A percentile compares a stretch with the other conserved stretches of the same genome.
Conservation (phyloP, 352 stramenopile genomes). For the Pythium sp. region DNA sequence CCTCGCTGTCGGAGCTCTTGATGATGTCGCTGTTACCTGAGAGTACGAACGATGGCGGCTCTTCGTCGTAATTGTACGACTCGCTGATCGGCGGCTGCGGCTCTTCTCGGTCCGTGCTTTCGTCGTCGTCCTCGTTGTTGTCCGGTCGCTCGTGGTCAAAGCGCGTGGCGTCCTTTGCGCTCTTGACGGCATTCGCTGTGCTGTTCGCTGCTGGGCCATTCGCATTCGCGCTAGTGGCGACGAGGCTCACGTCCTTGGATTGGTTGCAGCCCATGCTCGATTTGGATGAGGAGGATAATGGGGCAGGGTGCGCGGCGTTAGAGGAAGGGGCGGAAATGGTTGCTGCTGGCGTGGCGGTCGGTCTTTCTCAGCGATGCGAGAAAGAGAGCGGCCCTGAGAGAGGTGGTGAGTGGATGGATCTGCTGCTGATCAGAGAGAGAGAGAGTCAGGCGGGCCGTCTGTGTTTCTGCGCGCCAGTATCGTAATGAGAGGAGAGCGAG, state of each 20-base stretch:
- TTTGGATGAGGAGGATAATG: not conserved
- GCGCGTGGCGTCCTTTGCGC: not conserved
- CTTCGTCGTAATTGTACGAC: conserved; percentile 34
- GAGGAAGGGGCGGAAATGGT: conserved; percentile 7
- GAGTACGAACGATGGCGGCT: conserved; percentile 44
- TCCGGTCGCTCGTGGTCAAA: conserved; percentile 9
- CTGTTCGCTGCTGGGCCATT: not conserved
- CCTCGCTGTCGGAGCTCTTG: conserved; percentile 54
- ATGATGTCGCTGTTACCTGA: conserved; percentile 42
- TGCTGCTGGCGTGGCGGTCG: conserved; percentile 5
- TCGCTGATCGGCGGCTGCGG: conserved; percentile 17
- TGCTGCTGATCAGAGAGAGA: not conserved
- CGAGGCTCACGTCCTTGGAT: conserved; percentile 36
- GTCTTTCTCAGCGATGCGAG: conserved; percentile 18
- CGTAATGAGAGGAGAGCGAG: conserved; percentile 3
- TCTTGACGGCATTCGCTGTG: not conserved
- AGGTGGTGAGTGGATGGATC: not conserved
- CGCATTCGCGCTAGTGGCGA: not conserved
- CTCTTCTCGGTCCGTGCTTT: conserved; percentile 9
- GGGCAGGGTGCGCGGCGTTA: not conserved
- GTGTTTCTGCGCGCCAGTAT: not conserved
- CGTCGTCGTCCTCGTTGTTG: conserved; percentile 9
- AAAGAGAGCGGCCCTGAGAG: conserved; percentile 3
- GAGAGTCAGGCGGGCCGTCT: not conserved
- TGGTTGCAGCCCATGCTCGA: conserved; percentile 58